A percentile compares a stretch with the other conserved stretches of the same genome.
These are phyloP conservation scores for Chondrus crispus DNA, from an alignment of 23 red algal species.

Conservation along the genomic window DNA sequence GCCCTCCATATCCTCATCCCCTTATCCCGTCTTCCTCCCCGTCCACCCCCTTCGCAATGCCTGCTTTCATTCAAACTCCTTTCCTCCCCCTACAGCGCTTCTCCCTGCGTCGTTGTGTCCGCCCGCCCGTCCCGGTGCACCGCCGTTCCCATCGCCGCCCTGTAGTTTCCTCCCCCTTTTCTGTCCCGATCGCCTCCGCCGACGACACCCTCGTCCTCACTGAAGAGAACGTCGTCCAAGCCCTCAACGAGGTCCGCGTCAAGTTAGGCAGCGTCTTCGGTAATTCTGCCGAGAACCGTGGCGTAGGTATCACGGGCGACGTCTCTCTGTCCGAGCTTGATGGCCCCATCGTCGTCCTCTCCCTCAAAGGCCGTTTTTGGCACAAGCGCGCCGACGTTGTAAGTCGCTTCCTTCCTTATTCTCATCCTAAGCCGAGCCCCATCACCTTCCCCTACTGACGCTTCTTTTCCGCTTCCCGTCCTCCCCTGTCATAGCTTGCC, in stretches of 20 bases:
- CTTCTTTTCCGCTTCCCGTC: neutral
- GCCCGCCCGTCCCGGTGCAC: too few species aligned
- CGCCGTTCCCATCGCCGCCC: too few species aligned
- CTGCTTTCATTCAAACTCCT: too few species aligned
- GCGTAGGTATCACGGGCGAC: conserved; percentile 85
- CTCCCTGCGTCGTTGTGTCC: too few species aligned
- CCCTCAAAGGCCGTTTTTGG: conserved; percentile 83
- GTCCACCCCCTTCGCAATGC: too few species aligned
- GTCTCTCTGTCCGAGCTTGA: conserved; percentile 61
- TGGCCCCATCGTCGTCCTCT: conserved; percentile 73
- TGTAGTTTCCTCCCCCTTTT: too few species aligned
- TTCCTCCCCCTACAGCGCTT: too few species aligned
- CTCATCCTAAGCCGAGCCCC: neutral
- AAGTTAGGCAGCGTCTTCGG: conserved; percentile 85
- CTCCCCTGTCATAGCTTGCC: conserved; percentile 30
- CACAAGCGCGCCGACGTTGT: conserved; percentile 82
- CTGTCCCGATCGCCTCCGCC: neutral
- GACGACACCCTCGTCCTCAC: conserved; percentile 48
- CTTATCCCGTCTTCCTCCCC: too few species aligned
- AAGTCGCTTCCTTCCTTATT: neutral
- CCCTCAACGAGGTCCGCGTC: conserved; percentile 61
- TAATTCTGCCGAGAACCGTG: conserved; percentile 69
- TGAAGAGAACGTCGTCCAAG: conserved; percentile 64
- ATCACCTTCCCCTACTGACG: neutral
- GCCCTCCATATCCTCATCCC: too few species aligned